Evolutionary conservation across 805 yeast species (phyloP), one percentile per base, ranked within the genome.

Genomic region (Spathaspora girioi): DNA sequence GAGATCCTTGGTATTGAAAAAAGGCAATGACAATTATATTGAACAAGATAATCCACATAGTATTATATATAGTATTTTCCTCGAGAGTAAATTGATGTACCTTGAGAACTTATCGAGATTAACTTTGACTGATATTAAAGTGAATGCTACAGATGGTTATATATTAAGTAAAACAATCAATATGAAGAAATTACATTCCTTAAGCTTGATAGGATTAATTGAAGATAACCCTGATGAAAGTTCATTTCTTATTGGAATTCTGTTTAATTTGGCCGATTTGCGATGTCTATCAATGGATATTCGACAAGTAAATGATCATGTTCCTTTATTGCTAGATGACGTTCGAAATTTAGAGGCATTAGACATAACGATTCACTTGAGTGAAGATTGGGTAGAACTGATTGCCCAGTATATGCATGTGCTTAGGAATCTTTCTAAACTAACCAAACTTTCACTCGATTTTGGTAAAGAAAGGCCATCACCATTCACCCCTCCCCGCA

Each of bases 331-430:
- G 1, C 7, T 31, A 4, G 17, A n/a, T 7, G 3, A 18, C 3
- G 8, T 31, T 9, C 35, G 29, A 5, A 19, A 18, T 1, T 56
- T 79, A n/a, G 52, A 57, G 18, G 65, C 70, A 38, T 60, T 78
- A 11, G 80, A 78, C 51, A 47, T 78, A 9, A 64, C 67, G 0
- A 67, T 78, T 5, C 60, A 78, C n/a, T 65, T 69, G 64, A 76
- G 76, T 53, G 63, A 64, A 9, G 65, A 74, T 5, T 63, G 58
- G 32, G 41, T 44, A 12, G n/a, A 45, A 17, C 10, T n/a, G 23
- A 18, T 12, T 3, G 17, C 29, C 14, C 18, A 12, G 18, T 45
- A 45, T 17, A 5, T 31, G 5, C 9, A 11, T 20, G 23, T 38
- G 1, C 26, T 45, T 31, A 15, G 17, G 14, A 17, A 9, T 35